Base-by-base conservation (phyloP, 768 basidiomycete genomes). In the Hemileccinum rubropunctum region DNA sequence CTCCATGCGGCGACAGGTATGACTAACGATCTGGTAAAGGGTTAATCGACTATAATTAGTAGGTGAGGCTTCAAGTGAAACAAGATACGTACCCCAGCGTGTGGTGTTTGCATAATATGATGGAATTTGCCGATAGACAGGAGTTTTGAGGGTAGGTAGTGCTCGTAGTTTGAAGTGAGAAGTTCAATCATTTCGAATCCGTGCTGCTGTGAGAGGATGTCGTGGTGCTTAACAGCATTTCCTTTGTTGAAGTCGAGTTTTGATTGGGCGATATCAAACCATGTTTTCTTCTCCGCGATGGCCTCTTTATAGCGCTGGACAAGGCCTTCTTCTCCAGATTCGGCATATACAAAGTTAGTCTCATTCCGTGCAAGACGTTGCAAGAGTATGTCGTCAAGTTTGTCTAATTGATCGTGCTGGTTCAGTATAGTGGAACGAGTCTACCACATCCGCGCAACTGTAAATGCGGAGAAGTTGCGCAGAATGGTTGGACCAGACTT, bases 171-270 rank as follows among this genome's bases (percentile, higher is more conserved):
- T 3, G 45, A 38, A 9, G 45, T 47, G 10, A 38, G 28, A 30
- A 47, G 37, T 2, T 18, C 13, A 8, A 47, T 27, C 28, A 47
- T 21, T 13, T 47, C 37, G 6, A 47, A 47, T 4, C 36, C 37
- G 13, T 47, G 28, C n/a, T 47, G 28, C 17, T 47, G 45, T 28
- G 45, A 38, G 37, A 47, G 45, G 7, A 47, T 21, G 18, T 47
- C 45, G 20, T 39, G 30, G 28, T 47, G 45, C 2, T 39, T 38
- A 6, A 15, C 27, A 3, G 37, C 37, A 6, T 38, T 38, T 17
- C 45, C 45, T 39, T 39, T 27, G 11, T 38, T 15, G 18, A 47
- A 38, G 4, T 38, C 37, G 2, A 27, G 37, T 47, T 39, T 47
- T 9, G 27, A 28, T 28, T 9, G 27, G 14, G 45, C 28, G 15